Conservation (phyloP, 148 eudicot genomes). For the Silene latifolia region DNA sequence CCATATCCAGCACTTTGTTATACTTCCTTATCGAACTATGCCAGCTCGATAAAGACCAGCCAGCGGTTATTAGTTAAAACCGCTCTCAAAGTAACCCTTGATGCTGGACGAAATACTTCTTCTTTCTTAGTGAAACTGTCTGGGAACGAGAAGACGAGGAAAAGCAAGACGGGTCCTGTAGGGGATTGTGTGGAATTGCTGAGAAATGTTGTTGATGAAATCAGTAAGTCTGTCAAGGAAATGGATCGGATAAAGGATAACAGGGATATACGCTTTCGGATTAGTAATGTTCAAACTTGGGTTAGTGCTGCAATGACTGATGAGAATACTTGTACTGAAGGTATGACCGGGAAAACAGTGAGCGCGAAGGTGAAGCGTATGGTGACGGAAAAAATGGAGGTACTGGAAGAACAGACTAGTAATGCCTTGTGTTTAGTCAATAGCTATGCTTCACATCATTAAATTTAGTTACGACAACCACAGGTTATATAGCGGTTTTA, state of each 20-base stretch:
- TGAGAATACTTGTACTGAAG: conserved; percentile 34
- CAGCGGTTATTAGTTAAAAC: conserved; percentile 30
- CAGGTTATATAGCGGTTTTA: no score
- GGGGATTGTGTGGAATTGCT: not conserved
- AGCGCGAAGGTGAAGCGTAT: conserved; percentile 12
- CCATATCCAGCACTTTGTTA: conserved; percentile 41
- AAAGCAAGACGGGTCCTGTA: not conserved
- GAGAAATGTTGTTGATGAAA: not conserved
- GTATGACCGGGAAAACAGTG: conserved; percentile 21
- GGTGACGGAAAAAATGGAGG: conserved; percentile 19
- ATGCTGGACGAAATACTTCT: not conserved
- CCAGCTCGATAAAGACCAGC: conserved; percentile 28
- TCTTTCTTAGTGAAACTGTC: not conserved
- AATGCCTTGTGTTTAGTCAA: conserved; percentile 39
- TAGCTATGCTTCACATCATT: not conserved
- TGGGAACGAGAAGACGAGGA: not conserved
- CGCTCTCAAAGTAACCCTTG: not conserved
- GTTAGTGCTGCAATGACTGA: conserved; percentile 39
- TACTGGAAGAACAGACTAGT: conserved; percentile 28
- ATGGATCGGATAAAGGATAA: conserved; percentile 21
- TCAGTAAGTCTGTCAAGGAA: conserved; percentile 5
- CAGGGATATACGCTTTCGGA: conserved; percentile 6
- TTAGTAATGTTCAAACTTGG: conserved; percentile 38
- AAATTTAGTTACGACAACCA: no score
- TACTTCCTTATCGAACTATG: conserved; percentile 36